A percentile compares a stretch with the other conserved stretches of the same genome.
Conservation (phyloP, 2,329 filamentous ascomycete species). For the Volutella citrinella region DNA sequence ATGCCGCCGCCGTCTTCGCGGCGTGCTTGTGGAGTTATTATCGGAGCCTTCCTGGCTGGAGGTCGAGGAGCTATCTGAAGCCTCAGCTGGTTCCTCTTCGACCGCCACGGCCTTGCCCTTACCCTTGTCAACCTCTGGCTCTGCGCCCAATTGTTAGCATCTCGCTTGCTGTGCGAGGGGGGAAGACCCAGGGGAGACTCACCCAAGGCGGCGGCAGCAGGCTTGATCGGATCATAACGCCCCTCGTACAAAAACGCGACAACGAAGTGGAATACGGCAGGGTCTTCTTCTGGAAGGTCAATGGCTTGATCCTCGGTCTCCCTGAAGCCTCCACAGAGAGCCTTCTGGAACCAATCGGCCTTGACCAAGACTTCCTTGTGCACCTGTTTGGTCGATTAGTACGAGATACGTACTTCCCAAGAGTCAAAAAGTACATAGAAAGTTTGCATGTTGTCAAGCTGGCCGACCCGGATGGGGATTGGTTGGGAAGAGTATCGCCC, state of each 20-base stretch:
- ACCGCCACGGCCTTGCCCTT: constrained; percentile 33
- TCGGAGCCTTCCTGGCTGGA: constrained; percentile 20
- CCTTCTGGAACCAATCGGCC: constrained; percentile 47
- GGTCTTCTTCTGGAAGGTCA: constrained; percentile 49
- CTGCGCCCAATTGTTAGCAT: constrained; percentile 13
- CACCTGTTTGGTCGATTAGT: too few relatives aligned
- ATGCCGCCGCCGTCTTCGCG: constrained; percentile 12
- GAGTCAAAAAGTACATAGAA: constrained; percentile 34
- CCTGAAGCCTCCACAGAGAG: constrained; percentile 44
- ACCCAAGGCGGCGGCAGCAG: constrained; percentile 40
- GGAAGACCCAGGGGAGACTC: constrained; percentile 9
- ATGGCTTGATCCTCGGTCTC: constrained; percentile 45
- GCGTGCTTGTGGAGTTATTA: constrained; percentile 15
- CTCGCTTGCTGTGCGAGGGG: not conserved
- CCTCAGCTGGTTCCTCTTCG: constrained; percentile 20
- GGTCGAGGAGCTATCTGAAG: constrained; percentile 32
- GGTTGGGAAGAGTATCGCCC: constrained; percentile 45
- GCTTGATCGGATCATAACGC: constrained; percentile 42
- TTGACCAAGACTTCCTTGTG: constrained; percentile 45
- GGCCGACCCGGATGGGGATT: constrained; percentile 44
- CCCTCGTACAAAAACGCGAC: constrained; percentile 50
- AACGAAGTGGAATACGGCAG: constrained; percentile 49
- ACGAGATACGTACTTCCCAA: too few relatives aligned
- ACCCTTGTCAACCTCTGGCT: constrained; percentile 36
- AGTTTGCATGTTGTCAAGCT: constrained; percentile 37